A percentile compares a stretch with the other conserved stretches of the same genome.
Conservation (phyloP, 257 asterid genomes). For the Cynanchum wilfordii region DNA sequence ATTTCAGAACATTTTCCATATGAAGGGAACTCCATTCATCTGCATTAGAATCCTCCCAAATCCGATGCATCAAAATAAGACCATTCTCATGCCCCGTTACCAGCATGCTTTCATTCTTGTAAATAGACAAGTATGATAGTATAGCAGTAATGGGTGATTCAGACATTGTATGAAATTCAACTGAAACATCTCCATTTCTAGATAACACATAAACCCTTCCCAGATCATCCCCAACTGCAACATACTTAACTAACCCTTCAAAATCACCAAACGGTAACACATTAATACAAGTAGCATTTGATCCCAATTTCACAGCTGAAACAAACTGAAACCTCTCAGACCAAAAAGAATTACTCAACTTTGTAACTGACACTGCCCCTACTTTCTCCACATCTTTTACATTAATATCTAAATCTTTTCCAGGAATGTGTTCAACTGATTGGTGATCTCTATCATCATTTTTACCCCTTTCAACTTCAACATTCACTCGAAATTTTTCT, state of each 20-base stretch:
- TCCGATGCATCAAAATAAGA: slow-evolving; percentile 52
- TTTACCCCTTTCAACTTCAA: slow-evolving; percentile 14
- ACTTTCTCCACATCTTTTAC: slow-evolving; percentile 19
- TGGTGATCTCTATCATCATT: slow-evolving; percentile 5
- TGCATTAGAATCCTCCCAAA: slow-evolving; percentile 62
- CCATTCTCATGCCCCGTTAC: slow-evolving; percentile 83
- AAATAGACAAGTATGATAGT: slow-evolving; percentile 53
- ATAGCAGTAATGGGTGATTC: slow-evolving; percentile 50
- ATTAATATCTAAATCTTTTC: slow-evolving; percentile 21
- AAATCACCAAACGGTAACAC: slow-evolving; percentile 71
- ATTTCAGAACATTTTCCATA: slow-evolving; percentile 46
- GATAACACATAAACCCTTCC: slow-evolving; percentile 58
- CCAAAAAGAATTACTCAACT: slow-evolving; percentile 80
- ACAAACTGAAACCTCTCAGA: slow-evolving; percentile 81
- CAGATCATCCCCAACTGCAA: slow-evolving; percentile 68
- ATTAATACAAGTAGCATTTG: slow-evolving; percentile 57
- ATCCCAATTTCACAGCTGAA: slow-evolving; percentile 77
- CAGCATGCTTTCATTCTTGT: slow-evolving; percentile 77
- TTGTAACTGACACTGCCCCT: slow-evolving; percentile 44
- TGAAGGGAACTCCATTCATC: slow-evolving; percentile 60
- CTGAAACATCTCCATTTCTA: slow-evolving; percentile 63
- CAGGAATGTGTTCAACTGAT: slow-evolving; percentile 6
- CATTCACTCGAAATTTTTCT: slow-evolving; percentile 17
- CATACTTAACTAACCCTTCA: slow-evolving; percentile 76
- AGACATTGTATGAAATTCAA: slow-evolving; percentile 46